Percentiles rank a stretch among this genome's conserved stretches.
phyloP scores from a whole-genome alignment of 2,329 filamentous ascomycete species.

The Chaetomiaceae sp. region DNA sequence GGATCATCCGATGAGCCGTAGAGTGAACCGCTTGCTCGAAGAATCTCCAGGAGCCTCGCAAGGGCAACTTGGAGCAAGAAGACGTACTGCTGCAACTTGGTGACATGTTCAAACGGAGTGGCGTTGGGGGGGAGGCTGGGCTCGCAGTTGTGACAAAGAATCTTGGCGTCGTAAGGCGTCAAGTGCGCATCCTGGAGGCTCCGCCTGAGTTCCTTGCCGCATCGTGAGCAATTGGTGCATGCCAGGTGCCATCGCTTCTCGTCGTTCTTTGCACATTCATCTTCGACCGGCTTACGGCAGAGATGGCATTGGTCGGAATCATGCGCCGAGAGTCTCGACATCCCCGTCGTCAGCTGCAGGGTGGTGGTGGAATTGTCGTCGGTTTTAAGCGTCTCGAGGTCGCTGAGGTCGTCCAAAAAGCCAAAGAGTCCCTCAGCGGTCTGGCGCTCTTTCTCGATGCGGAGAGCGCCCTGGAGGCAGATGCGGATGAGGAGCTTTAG shows the following conservation, averaged over 20 bases:
- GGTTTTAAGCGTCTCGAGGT: slow-evolving; percentile 72
- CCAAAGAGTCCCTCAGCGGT: slow-evolving; percentile 70
- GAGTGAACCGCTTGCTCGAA: slow-evolving; percentile 77
- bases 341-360: slow-evolving; percentile 60
- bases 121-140: slow-evolving; percentile 48
- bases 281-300: slow-evolving; percentile 86
- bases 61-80: slow-evolving; percentile 89
- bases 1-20: slow-evolving; percentile 65
- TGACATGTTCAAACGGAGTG: slow-evolving; percentile 64
- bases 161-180: slow-evolving; percentile 60
- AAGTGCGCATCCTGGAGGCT: slow-evolving; percentile 66
- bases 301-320: slow-evolving; percentile 78
- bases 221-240: slow-evolving; percentile 72
- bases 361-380: slow-evolving; percentile 55
- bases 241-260: slow-evolving; percentile 78
- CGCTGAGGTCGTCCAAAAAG: slow-evolving; percentile 78
- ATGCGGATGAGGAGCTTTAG: slow-evolving; percentile 96
- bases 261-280: slow-evolving; percentile 75
- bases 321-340: slow-evolving; percentile 63
- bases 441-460: slow-evolving; percentile 78
- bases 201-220: slow-evolving; percentile 60
- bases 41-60: slow-evolving; percentile 79
- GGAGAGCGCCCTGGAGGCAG: slow-evolving; percentile 87
- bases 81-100: slow-evolving; percentile 88
- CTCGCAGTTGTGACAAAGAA: slow-evolving; percentile 68